Base-by-base conservation (phyloP, 164 flowering plant genomes). In the Liquidambar formosana region DNA sequence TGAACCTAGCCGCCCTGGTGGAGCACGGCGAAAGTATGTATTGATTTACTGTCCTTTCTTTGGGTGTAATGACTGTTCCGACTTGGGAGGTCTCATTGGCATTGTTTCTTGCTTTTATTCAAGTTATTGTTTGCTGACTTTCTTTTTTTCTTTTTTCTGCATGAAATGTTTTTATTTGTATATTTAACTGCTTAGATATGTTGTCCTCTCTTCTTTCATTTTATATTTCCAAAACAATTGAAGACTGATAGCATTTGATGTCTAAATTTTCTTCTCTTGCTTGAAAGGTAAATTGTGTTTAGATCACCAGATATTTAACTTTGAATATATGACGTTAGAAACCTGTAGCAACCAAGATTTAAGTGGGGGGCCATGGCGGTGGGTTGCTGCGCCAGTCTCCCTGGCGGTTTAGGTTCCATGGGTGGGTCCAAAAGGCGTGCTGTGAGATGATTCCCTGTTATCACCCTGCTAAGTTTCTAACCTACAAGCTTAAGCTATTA, bases 1-100 rank as follows among this genome's bases (percentile, higher is more conserved):
- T 68, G 97, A 92, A 81, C 98, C 94, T 62, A 94, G 98, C 72
- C 92, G 98, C 61, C 98, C 98, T 58, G 97, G 98, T 74, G 98
- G 98, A 64, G 93, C 97, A 61, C 95, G 98, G 57, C 80, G 98
- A 57, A 94, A 85, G 98, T 94, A 78, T 51, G 88, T 77, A 46
- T 63, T 16, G 43, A 45, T 63, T 54, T 56, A 22, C 48, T 54
- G 6, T 43, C 33, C 27, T 44, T 8, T 15, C 27, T n/a, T 12
- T 49, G 22, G 8, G 4, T 22, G n/a, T 13, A 5, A 21, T 14
- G 16, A 63, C 10, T 13, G 49, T 60, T 60, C 9, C 22, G 13
- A 3, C 22, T 43, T 18, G 44, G 45, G 22, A 12, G 4, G 16
- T 38, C 63, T 59, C 23, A 38, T 28, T 59, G 8, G 11, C 45